Evolutionary conservation across 768 basidiomycete species (phyloP).

Genomic region (Dentipellis fragilis): DNA sequence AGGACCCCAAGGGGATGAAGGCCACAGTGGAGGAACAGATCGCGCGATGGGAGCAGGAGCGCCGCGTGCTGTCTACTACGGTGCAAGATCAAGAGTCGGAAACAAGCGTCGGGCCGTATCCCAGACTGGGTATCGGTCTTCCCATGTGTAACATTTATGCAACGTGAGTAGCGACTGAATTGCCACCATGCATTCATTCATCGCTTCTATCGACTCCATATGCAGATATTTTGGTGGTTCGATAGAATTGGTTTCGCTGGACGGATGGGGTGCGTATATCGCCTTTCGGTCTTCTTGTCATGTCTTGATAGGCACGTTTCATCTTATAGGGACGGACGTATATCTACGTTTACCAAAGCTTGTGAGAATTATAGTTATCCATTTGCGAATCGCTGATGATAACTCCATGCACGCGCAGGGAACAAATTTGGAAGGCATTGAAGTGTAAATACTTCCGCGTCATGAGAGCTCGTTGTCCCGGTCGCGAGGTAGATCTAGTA

Average conservation of each 20-base stretch:
- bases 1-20: constrained; percentile 50
- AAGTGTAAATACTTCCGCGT: constrained; percentile 35
- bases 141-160: constrained; percentile 88
- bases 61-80: constrained; percentile 14
- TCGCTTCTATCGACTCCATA: background rate
- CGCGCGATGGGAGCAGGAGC: constrained; percentile 31
- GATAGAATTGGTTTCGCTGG: constrained; percentile 65
- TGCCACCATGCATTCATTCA: background rate
- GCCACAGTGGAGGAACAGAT: constrained; percentile 81
- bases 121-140: constrained; percentile 69
- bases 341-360: constrained; percentile 75
- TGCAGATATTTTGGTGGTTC: constrained; percentile 66
- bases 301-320: constrained; percentile 2
- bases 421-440: constrained; percentile 78
- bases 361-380: constrained; percentile 29
- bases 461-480: too few species aligned
- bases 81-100: constrained; percentile 30
- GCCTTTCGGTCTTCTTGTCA: background rate
- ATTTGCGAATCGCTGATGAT: constrained; percentile 1
- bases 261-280: constrained; percentile 67
- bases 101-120: constrained; percentile 41
- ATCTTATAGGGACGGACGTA: constrained; percentile 61
- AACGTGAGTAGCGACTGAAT: constrained; percentile 36
- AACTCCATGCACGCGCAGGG: constrained; percentile 35
- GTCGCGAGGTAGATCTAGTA: too few species aligned